Conservation (phyloP, 208 protist species). For the Leishmania guyanensis region DNA sequence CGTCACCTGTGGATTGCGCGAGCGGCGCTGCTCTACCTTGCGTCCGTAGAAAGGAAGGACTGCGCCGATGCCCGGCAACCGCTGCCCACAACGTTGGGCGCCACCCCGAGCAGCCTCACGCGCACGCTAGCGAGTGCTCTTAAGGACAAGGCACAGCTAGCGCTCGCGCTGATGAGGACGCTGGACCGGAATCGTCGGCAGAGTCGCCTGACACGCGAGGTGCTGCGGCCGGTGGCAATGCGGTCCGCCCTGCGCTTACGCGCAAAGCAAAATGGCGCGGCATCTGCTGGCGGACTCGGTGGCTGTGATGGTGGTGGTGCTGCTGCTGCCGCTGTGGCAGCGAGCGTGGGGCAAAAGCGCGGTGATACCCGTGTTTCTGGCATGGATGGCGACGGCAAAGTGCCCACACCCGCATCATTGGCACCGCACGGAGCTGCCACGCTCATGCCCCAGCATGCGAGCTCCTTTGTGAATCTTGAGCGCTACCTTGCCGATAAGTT, state of each 20-base stretch:
- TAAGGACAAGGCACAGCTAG: constrained; percentile 17
- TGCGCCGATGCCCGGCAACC: background rate
- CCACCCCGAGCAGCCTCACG: background rate
- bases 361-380: background rate
- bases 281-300: background rate
- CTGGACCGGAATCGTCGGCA: background rate
- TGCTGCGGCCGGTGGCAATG: constrained; percentile 1
- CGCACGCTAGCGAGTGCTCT: background rate
- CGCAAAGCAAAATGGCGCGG: background rate
- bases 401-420: background rate
- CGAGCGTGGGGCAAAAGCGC: background rate
- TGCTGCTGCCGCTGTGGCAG: background rate
- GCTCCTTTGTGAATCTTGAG: background rate
- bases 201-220: constrained; percentile 2
- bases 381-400: background rate
- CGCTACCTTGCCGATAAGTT: constrained; percentile 4
- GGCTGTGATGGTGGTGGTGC: background rate
- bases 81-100: background rate
- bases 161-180: constrained; percentile 5
- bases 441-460: background rate
- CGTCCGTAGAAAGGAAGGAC: background rate
- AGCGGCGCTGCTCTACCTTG: constrained; percentile 16
- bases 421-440: background rate
- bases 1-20: background rate
- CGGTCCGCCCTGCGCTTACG: background rate